phyloP scores from a whole-genome alignment of 2,329 filamentous ascomycete species.

The Gremmenia infestans region DNA sequence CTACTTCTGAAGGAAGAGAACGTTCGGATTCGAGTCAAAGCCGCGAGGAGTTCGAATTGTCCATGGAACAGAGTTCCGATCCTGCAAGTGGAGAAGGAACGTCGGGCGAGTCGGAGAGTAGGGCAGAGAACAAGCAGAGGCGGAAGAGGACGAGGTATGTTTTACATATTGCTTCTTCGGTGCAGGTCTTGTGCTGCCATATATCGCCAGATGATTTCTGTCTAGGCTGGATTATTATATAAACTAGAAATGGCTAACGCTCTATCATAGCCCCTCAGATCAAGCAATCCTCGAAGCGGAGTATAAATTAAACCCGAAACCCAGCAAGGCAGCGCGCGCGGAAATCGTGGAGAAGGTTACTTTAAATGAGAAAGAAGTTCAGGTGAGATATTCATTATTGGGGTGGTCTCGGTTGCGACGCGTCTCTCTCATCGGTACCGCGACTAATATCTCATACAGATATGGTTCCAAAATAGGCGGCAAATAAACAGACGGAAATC shows the following conservation, averaged over 20 bases:
- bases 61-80: conserved; percentile 15
- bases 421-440: conserved; percentile 12
- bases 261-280: conserved; percentile 67
- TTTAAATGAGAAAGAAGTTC: conserved; percentile 91
- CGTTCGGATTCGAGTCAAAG: conserved; percentile 15
- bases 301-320: conserved; percentile 80
- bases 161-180: not conserved
- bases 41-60: conserved; percentile 19
- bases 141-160: conserved; percentile 60
- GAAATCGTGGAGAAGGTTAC: conserved; percentile 75
- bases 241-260: conserved; percentile 13
- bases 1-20: conserved; percentile 9
- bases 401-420: conserved; percentile 7
- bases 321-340: conserved; percentile 81
- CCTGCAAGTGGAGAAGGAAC: conserved; percentile 20
- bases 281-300: conserved; percentile 83
- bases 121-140: conserved; percentile 40
- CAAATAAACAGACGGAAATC: conserved; percentile 91
- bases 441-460: conserved; percentile 48
- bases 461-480: conserved; percentile 95
- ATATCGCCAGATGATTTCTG: no score
- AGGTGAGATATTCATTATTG: conserved; percentile 55
- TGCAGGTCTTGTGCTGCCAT: not conserved
- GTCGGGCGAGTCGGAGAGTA: conserved; percentile 19
- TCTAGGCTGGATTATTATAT: not conserved